Base-by-base conservation (phyloP, 306 rosid genomes). In the Aeschynomene evenia region DNA sequence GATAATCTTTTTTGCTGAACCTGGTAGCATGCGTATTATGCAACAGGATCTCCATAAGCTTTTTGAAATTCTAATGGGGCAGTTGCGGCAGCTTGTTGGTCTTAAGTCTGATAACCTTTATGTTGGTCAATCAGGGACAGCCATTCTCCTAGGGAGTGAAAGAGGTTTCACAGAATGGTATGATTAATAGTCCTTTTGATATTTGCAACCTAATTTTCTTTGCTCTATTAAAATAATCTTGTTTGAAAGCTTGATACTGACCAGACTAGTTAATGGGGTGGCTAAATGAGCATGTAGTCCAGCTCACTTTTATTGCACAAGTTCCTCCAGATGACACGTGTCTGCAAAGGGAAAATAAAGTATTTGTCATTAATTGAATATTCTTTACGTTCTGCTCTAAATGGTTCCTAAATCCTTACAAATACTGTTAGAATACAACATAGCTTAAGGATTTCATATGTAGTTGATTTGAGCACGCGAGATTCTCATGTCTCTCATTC, bases 141-240 rank as follows among this genome's bases (percentile, higher is more conserved):
- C 70, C 79, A 81, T 71, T 74, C 87, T 94, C 78, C 80, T 88
- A 70, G 81, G 96, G 51, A 91, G 97, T 72, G 83, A 84, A 71
- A 85, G 84, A 83, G 99, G 99, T 80, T 91, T 94, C 82, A 81
- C 97, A 20, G 83, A 84, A 73, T 94, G 97, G 99, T 94, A 81
- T 79, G 85, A 68, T 39, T 33, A 48, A 28, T 52, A 21, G 45
- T 63, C 68, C 66, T 45, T 49, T 53, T 40, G 6, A 10, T 53
- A 29, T 56, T 56, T 56, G 13, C 5, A 21, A 11, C 56, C 22
- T 12, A 11, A 40, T 70, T 24, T 70, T 56, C n/a, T 57, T 43
- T 19, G 48, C 9, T 29, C 21, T 24, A 14, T 34, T 52, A 55
- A 24, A 61, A 71, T 31, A 49, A 29, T 54, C 72, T 52, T 65